Evolutionary conservation across 768 basidiomycete species (phyloP), one percentile per base, ranked within the genome.

Genomic region (Botryobasidium botryosum): DNA sequence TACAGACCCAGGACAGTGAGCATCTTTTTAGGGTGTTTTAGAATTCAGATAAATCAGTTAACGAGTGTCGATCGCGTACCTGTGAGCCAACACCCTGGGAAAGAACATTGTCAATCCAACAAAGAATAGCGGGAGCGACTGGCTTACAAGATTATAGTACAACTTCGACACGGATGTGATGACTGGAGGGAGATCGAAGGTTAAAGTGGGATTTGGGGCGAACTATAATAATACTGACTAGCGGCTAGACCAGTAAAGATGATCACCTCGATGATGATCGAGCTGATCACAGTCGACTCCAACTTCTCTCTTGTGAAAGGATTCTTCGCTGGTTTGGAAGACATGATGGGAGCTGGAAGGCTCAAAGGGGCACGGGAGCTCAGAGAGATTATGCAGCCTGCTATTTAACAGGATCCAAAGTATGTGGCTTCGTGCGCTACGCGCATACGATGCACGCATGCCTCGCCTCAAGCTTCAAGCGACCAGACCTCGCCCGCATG

Each of bases 1-100:
- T n/a, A n/a, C n/a, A n/a, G n/a, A n/a, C n/a, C n/a, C n/a, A 83
- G 78, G 65, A 35, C 62, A 61, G 45, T 64, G 74, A 8, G 69
- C 66, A 44, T 79, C 62, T 1, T 61, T 61, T n/a, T 80, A 64
- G 39, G 68, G 59, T 36, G 63, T 8, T 17, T 17, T n/a, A n/a
- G n/a, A n/a, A n/a, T n/a, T n/a, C n/a, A 8, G 8, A 33, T 8
- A 17, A 17, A 17, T 8, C 17, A 17, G 10, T 8, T 33, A 17
- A 17, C 17, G 8, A 17, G n/a, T n/a, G 31, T 8, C 10, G n/a
- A n/a, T n/a, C n/a, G n/a, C 10, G 10, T 17, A 33, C 17, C 17
- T 8, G 31, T 17, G 31, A 17, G 10, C 8, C 31, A 17, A 33
- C 10, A 8, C 10, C 31, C 10, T 33, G 31, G 8, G 31, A 8